phyloP scores from a whole-genome alignment of 192 early-diverging fungal species.

The Rhizophlyctis rosea region DNA sequence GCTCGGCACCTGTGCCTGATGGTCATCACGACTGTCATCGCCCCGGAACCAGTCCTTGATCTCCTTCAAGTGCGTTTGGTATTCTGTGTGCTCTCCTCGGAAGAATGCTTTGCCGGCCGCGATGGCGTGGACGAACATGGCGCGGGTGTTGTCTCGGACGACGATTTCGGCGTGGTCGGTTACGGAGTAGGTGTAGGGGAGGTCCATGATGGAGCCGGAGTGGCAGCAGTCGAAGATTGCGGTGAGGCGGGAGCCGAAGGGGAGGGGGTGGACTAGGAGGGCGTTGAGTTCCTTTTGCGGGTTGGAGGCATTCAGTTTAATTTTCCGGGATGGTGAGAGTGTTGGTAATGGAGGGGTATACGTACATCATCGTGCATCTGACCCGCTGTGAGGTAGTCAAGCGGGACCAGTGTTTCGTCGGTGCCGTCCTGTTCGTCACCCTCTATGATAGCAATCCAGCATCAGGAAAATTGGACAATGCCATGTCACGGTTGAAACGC shows the following conservation, averaged over 20 bases:
- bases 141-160: conserved; percentile 31
- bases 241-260: conserved; percentile 36
- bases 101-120: conserved; percentile 30
- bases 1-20: neutral
- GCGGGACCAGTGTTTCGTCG: conserved; percentile 44
- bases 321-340: neutral
- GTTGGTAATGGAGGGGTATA: conserved; percentile 6
- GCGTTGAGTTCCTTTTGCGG: conserved; percentile 34
- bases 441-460: neutral
- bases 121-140: conserved; percentile 29
- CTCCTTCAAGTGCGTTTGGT: conserved; percentile 24
- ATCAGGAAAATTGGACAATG: neutral
- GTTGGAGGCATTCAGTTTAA: neutral
- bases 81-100: conserved; percentile 27
- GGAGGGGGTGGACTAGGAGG: conserved; percentile 29
- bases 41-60: conserved; percentile 18
- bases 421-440: conserved; percentile 45
- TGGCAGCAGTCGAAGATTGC: conserved; percentile 54
- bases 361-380: conserved; percentile 46
- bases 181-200: conserved; percentile 9
- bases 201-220: conserved; percentile 22
- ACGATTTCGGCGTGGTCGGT: conserved; percentile 35
- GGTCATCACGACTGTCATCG: neutral
- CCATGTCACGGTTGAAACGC: neutral
- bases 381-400: conserved; percentile 44